Conservation (phyloP, 1,284 basidiomycete species). For the Melampsora larici-populina region DNA sequence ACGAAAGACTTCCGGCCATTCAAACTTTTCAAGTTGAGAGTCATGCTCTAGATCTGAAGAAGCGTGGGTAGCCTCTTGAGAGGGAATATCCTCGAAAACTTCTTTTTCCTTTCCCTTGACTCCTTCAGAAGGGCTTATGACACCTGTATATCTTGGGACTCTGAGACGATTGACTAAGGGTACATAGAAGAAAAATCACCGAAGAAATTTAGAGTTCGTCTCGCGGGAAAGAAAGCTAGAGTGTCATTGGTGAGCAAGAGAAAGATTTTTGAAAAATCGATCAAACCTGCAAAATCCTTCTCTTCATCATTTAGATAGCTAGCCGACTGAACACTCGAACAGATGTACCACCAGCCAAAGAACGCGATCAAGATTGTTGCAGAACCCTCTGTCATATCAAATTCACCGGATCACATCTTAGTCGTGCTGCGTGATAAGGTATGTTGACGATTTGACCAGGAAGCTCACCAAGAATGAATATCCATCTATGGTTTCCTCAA, state of each 20-base stretch:
- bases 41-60: too few species aligned
- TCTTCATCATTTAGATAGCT: constrained; percentile 43
- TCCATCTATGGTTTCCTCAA: background rate
- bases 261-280: background rate
- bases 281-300: constrained; percentile 19
- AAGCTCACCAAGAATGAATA: constrained; percentile 1
- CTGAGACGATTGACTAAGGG: constrained; percentile 17
- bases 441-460: constrained; percentile 12
- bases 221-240: background rate
- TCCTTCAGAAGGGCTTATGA: background rate
- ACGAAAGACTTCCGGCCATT: constrained; percentile 47
- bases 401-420: background rate
- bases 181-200: background rate
- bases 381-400: constrained; percentile 45
- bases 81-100: background rate
- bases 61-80: background rate
- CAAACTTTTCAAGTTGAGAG: constrained; percentile 46
- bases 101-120: background rate
- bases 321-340: constrained; percentile 44
- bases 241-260: background rate
- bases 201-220: background rate
- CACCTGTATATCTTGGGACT: background rate
- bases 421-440: background rate
- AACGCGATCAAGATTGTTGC: constrained; percentile 48
- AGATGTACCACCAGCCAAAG: constrained; percentile 41